Evolutionary conservation across 1,139 yeast genomes (phyloP).

Genomic region (Saccharomycopsis crataegensis): DNA sequence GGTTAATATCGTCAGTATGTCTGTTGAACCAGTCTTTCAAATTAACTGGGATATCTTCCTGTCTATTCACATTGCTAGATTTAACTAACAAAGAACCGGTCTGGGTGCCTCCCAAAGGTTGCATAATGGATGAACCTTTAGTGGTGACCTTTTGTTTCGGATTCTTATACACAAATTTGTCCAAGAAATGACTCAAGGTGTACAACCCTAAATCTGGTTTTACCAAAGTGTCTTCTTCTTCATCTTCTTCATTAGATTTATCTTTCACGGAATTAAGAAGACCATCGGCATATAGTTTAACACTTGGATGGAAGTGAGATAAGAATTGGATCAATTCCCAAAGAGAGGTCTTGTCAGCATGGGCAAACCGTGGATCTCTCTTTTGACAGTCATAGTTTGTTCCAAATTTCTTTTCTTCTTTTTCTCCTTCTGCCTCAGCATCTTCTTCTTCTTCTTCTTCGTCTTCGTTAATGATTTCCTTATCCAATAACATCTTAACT

Average conservation of each 20-base stretch:
- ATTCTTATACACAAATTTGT: constrained; percentile 90
- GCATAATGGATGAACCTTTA: constrained; percentile 93
- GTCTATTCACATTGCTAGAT: constrained; percentile 3
- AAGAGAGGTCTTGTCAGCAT: constrained; percentile 70
- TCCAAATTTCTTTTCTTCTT: constrained; percentile 2
- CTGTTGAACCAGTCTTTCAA: constrained; percentile 75
- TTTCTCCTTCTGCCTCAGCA: constrained; percentile 2
- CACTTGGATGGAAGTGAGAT: constrained; percentile 88
- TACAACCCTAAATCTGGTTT: constrained; percentile 89
- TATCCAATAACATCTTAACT: constrained; percentile 8
- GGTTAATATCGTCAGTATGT: constrained; percentile 59
- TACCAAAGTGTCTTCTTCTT: constrained; percentile 34
- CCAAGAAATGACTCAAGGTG: constrained; percentile 84
- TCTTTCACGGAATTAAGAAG: constrained; percentile 30
- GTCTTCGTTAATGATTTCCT: constrained; percentile 9
- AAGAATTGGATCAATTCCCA: constrained; percentile 81
- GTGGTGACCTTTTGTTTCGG: constrained; percentile 68
- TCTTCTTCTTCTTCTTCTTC: constrained; percentile 8
- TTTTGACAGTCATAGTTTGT: constrained; percentile 56
- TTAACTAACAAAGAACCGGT: constrained; percentile 71
- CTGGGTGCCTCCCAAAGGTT: constrained; percentile 88
- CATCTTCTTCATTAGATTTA: constrained; percentile 31
- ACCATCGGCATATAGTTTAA: constrained; percentile 70
- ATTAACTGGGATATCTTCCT: constrained; percentile 57
- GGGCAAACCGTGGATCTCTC: constrained; percentile 84